phyloP scores from a whole-genome alignment of 495 filamentous ascomycete species.

The Jackrogersella multiformis region DNA sequence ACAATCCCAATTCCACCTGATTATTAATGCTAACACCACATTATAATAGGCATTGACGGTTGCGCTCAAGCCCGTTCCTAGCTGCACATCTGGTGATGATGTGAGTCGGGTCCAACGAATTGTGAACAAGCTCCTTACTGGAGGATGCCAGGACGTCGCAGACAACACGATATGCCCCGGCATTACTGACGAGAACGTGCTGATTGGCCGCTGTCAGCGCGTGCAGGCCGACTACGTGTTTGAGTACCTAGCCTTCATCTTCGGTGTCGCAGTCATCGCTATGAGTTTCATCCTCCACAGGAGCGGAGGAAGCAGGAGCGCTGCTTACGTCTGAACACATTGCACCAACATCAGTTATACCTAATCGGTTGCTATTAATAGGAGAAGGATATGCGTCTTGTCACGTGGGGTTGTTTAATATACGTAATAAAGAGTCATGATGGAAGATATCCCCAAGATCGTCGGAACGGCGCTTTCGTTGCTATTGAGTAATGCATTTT shows the following conservation, averaged over 20 bases:
- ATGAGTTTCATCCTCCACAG: conserved; percentile 23
- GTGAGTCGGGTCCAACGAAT: conserved; percentile 8
- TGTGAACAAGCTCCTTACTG: conserved; percentile 49
- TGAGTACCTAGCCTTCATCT: conserved; percentile 47
- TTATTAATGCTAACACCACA: neutral
- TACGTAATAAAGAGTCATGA: neutral
- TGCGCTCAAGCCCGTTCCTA: conserved; percentile 47
- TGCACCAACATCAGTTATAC: too few species aligned
- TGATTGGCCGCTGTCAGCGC: conserved; percentile 46
- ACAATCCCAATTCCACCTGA: neutral
- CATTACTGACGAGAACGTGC: neutral
- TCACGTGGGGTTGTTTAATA: neutral
- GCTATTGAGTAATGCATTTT: neutral
- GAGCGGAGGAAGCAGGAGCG: conserved; percentile 1
- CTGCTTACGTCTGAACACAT: conserved; percentile 15
- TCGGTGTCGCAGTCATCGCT: conserved; percentile 39
- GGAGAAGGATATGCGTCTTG: neutral
- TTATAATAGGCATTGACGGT: conserved; percentile 56
- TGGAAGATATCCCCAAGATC: neutral
- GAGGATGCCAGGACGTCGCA: conserved; percentile 39
- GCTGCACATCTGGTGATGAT: conserved; percentile 44
- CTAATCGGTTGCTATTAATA: neutral
- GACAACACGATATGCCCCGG: conserved; percentile 33
- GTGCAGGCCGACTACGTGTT: conserved; percentile 49
- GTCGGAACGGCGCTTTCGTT: neutral